Base-by-base conservation (phyloP, 2,329 filamentous ascomycete genomes). In the Sporothrix brasiliensis region DNA sequence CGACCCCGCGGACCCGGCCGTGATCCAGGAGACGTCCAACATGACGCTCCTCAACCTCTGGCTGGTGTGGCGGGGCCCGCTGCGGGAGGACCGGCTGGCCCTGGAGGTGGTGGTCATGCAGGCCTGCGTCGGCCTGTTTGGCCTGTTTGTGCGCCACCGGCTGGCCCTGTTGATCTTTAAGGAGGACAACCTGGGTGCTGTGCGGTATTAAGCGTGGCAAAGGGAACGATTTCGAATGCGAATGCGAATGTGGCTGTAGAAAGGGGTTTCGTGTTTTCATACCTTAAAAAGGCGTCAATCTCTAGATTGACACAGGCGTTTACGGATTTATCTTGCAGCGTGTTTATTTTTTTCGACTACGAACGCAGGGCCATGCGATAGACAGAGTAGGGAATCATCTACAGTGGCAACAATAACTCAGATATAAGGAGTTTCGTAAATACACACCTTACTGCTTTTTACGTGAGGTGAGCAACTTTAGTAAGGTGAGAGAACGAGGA, bases 31-130 rank as follows among this genome's bases (percentile, higher is more conserved):
- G 80, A 94, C 90, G 24, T 93, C 89, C 74, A 99, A 99, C 80
- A 86, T 99, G 73, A 99, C 95, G 10, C 87, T 99, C 63, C 84
- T 99, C 74, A 99, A 99, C 78, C 85, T 99, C 70, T 99, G 94
- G 94, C 84, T 99, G 73, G 92, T 98, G 67, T 97, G 93, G 92
- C 90, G 94, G 78, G 95, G 95, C 0, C 94, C 95, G 2, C 87
- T 97, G 84, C 87, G 92, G 73, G 95, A 99, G 79, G 92, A 97
- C 80, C 86, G 88, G 60, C 84, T 99, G 69, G 92, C 93, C 34
- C 83, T 88, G 77, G 92, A 95, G 79, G 85, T 99, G 72, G 86
- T 95, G 60, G 81, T 82, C n/a, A 86, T 97, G 80, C 95, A 99
- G 83, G 83, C 88, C 19, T 79, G 85, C 4, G 87, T 91, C 73